Percentiles rank a stretch among this genome's conserved stretches.
Conservation (phyloP, 2,329 filamentous ascomycete genomes). For the Emmonsiellopsis sp. region DNA sequence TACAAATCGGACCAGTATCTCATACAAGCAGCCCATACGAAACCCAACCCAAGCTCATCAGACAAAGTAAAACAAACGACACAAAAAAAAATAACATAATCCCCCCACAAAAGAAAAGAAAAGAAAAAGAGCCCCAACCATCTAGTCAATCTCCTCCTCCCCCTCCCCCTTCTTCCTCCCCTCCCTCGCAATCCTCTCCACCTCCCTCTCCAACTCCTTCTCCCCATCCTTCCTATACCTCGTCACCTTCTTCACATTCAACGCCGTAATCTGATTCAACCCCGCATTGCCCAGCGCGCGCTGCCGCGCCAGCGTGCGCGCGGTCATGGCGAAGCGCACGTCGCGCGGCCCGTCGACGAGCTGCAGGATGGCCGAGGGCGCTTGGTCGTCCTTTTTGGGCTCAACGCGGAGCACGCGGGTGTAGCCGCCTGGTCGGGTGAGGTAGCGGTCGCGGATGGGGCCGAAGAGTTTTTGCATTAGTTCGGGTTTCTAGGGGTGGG, state of each 20-base stretch:
- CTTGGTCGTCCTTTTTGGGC: constrained; percentile 79
- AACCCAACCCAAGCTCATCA: too few species aligned
- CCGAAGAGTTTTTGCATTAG: constrained; percentile 78
- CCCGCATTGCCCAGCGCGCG: constrained; percentile 43
- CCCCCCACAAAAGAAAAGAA: not conserved
- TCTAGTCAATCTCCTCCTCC: constrained; percentile 12
- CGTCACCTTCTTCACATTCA: constrained; percentile 78
- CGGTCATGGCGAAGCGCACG: constrained; percentile 89
- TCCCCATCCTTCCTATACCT: constrained; percentile 59
- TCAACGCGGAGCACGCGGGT: constrained; percentile 90
- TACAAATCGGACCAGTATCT: too few species aligned
- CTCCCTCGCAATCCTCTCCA: constrained; percentile 37
- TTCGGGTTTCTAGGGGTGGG: constrained; percentile 26
- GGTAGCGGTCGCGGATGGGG: constrained; percentile 69
- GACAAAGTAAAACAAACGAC: too few species aligned
- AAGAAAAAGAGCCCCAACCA: not conserved
- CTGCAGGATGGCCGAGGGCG: constrained; percentile 80
- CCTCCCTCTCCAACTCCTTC: constrained; percentile 54
- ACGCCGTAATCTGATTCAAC: constrained; percentile 61
- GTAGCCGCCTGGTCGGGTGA: constrained; percentile 74
- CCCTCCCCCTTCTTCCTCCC: constrained; percentile 22
- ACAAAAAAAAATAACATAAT: not conserved
- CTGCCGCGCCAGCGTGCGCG: constrained; percentile 63
- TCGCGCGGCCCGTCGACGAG: constrained; percentile 91
- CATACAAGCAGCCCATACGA: too few species aligned